Conservation (phyloP, 768 basidiomycete species). For the Bullera alba region DNA sequence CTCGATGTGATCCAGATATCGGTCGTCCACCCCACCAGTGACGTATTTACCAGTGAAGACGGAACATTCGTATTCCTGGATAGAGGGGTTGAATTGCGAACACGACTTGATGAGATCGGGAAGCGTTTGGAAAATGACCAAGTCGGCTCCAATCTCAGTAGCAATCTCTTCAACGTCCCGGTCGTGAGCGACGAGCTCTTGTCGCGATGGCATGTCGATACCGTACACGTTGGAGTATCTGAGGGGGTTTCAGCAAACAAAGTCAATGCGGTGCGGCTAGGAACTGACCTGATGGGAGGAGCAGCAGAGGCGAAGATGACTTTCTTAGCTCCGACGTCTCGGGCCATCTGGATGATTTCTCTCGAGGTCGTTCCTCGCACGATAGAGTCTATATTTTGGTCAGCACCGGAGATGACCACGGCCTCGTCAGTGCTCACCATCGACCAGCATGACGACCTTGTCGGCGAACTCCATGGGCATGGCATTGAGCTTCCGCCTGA, state of each 20-base stretch:
- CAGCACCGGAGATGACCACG: neutral
- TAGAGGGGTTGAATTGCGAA: constrained; percentile 68
- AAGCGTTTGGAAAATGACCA: constrained; percentile 91
- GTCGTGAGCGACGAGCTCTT: constrained; percentile 80
- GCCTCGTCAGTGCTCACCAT: constrained; percentile 56
- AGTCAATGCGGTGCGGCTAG: neutral
- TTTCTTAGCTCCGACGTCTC: constrained; percentile 93
- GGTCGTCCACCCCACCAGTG: constrained; percentile 82
- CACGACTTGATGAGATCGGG: constrained; percentile 80
- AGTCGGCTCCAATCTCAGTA: constrained; percentile 79
- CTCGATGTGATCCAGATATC: constrained; percentile 70
- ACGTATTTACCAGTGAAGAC: constrained; percentile 97
- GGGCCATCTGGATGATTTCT: constrained; percentile 98
- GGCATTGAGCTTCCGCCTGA: constrained; percentile 88
- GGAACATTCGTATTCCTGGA: constrained; percentile 83
- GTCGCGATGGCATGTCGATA: constrained; percentile 97
- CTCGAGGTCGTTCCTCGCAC: constrained; percentile 97
- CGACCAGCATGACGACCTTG: constrained; percentile 91
- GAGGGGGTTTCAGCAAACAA: constrained; percentile 1
- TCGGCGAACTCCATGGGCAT: constrained; percentile 93
- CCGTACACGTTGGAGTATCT: constrained; percentile 94
- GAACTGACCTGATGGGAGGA: constrained; percentile 75
- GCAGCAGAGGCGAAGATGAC: constrained; percentile 96
- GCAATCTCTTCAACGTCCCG: constrained; percentile 68
- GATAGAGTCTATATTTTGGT: constrained; percentile 72